These are phyloP conservation scores for Penicillium sp. DNA, from an alignment of 2,329 filamentous ascomycete species.

Conservation along the genomic window DNA sequence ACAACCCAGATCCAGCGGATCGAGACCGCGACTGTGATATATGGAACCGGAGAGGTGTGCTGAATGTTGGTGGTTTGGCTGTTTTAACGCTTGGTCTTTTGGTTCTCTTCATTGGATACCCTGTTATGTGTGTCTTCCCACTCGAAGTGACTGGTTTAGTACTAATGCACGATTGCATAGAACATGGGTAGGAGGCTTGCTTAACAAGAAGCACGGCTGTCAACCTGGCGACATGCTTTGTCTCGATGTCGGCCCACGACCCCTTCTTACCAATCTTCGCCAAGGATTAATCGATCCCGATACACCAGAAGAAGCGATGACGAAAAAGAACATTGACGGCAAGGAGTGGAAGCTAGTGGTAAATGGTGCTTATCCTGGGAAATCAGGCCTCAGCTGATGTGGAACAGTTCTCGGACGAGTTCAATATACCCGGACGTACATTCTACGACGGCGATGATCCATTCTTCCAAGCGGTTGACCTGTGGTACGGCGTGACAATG, in stretches of 20 bases:
- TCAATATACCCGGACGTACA: conserved; percentile 61
- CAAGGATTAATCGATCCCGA: conserved; percentile 61
- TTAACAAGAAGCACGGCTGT: conserved; percentile 28
- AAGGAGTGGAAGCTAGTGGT: conserved; percentile 60
- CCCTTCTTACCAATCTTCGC: conserved; percentile 57
- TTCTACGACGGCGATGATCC: conserved; percentile 68
- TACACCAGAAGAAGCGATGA: conserved; percentile 55
- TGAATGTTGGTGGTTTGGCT: conserved; percentile 60
- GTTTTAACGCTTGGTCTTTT: conserved; percentile 58
- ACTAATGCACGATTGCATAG: conserved; percentile 33
- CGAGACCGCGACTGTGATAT: conserved; percentile 59
- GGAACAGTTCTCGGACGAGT: conserved; percentile 63
- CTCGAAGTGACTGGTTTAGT: not conserved
- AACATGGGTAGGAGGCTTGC: conserved; percentile 51
- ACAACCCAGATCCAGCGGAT: conserved; percentile 64
- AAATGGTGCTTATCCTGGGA: conserved; percentile 19
- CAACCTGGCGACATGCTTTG: conserved; percentile 44
- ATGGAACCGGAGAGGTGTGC: conserved; percentile 58
- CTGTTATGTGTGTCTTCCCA: conserved; percentile 52
- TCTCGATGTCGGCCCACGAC: conserved; percentile 46
- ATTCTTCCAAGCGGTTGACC: conserved; percentile 61
- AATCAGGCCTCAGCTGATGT: not conserved
- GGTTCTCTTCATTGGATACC: conserved; percentile 63
- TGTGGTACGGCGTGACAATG: conserved; percentile 67
- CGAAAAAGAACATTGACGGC: conserved; percentile 55